Evolutionary conservation across 192 early-diverging fungal species (phyloP), one percentile per base, ranked within the genome.

Genomic region (Anaeromyces robustus): DNA sequence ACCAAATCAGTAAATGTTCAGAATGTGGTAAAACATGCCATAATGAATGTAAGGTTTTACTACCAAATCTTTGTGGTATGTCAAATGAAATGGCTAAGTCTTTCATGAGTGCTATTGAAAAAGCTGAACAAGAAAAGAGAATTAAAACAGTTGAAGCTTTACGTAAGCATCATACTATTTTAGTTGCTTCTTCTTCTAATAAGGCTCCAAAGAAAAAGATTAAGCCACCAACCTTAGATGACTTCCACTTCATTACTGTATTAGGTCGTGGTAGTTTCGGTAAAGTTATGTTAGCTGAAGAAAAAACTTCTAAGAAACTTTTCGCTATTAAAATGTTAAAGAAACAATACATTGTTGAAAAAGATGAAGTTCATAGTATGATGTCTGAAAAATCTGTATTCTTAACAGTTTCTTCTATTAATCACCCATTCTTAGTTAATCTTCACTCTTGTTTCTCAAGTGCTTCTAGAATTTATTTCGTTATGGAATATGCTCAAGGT

Each of bases 221-320:
- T 13, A 86, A 83, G 81, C 82, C 85, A 31, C 84, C 81, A 78
- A 34, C 82, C 29, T 79, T 96, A 29, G 94, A 97, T 78, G 96
- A 99, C 84, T 99, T 99, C 82, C 93, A 91, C 81, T 96, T 99
- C 78, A 83, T 96, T 79, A 94, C 96, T 29, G 97, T 99, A 4
- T 87, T 99, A 26, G 97, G 97, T 81, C 96, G 96, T 85, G 97
- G 97, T 78, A 98, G 97, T 87, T 99, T 97, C 89, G 97, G 97
- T 85, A 99, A 99, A 87, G 97, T 99, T 30, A 96, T 99, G 94
- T 89, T 99, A 78, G 95, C 96, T 6, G 95, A 97, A 85, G 96
- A 99, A 82, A 95, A 94, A 83, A 79, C 86, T 80, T 88, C 90
- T 59, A 89, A 92, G 82, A 90, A 93, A 31, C 88, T 96, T 19